A percentile compares a stretch with the other conserved stretches of the same genome.
Conservation (phyloP, 768 basidiomycete genomes). For the Solioccasus polychromus region DNA sequence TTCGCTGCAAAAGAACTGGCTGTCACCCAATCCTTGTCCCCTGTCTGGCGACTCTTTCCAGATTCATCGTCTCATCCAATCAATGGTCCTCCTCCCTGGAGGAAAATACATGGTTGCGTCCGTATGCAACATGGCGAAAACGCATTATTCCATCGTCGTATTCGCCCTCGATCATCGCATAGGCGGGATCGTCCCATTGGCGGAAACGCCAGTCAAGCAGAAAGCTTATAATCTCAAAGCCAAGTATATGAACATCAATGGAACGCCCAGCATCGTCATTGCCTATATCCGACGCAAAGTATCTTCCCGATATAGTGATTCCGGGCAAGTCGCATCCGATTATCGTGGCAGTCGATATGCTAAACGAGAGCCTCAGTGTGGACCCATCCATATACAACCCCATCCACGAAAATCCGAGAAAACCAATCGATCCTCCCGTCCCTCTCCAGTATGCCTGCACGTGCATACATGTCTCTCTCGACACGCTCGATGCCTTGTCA, state of each 20-base stretch:
- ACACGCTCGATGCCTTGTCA: constrained; percentile 41
- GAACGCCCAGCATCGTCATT: constrained; percentile 52
- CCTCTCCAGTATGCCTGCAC: constrained; percentile 45
- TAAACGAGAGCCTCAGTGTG: constrained; percentile 20
- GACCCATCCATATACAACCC: constrained; percentile 33
- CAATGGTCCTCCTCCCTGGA: constrained; percentile 62
- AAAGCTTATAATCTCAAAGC: constrained; percentile 60
- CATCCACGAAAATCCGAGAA: constrained; percentile 31
- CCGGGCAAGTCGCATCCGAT: constrained; percentile 13
- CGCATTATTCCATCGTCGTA: constrained; percentile 49
- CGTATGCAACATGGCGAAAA: constrained; percentile 41
- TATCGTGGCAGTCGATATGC: neutral
- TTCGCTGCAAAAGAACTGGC: constrained; percentile 61
- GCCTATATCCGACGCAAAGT: constrained; percentile 45
- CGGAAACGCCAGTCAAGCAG: constrained; percentile 44
- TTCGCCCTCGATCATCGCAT: constrained; percentile 55
- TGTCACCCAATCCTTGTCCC: constrained; percentile 36
- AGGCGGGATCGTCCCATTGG: constrained; percentile 42
- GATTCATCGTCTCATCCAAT: constrained; percentile 37
- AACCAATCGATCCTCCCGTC: constrained; percentile 41
- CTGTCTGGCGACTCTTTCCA: constrained; percentile 24
- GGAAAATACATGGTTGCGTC: constrained; percentile 69
- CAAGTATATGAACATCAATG: constrained; percentile 50
- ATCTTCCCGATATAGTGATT: constrained; percentile 10
- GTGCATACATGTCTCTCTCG: constrained; percentile 41